Base-by-base conservation (phyloP, 345 rosid species). In the Schrenkiella parvula region DNA sequence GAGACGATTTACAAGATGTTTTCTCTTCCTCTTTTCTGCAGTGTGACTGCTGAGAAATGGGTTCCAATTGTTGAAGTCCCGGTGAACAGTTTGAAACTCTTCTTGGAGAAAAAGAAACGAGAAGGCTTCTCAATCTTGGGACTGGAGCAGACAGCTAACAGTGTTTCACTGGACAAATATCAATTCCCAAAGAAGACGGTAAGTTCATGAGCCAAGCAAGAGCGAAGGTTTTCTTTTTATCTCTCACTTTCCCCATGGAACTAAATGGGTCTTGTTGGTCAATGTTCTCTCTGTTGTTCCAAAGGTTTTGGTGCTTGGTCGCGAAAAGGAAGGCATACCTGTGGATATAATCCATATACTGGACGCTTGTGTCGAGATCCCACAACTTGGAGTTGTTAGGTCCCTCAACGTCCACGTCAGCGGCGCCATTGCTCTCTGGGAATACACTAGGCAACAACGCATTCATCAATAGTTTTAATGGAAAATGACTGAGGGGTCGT, bases 41-140 rank as follows among this genome's bases (percentile, higher is more conserved):
- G 98, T 71, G 98, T 93, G 79, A 91, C 96, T 34, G 96, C 95
- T 17, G 98, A 93, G 82, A 91, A 88, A 81, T 93, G 98, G 98
- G 91, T 93, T 78, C 98, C 96, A 32, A 84, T 87, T 9, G 68
- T 88, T 37, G 96, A 91, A 88, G 95, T 93, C 66, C 98, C 96
- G 0, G 87, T 86, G 39, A 75, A 84, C 48, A 89, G 95, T 66
- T 84, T 91, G 79, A 89, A 83, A 75, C 75, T 79, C 10, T 93
- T 85, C 83, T 81, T 91, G 67, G 93, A 93, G 78, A 84, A 85
- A 73, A 91, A 91, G 85, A 93, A 88, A 79, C 80, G 82, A 51
- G 88, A 93, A 84, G 96, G 97, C 64, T 93, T 79, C 85, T 88
- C 97, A 38, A 82, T 91, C 66, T 71, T 91, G 84, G 97, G 98